Conservation (phyloP, 441 rosid species). For the Gossypium gossypioides region DNA sequence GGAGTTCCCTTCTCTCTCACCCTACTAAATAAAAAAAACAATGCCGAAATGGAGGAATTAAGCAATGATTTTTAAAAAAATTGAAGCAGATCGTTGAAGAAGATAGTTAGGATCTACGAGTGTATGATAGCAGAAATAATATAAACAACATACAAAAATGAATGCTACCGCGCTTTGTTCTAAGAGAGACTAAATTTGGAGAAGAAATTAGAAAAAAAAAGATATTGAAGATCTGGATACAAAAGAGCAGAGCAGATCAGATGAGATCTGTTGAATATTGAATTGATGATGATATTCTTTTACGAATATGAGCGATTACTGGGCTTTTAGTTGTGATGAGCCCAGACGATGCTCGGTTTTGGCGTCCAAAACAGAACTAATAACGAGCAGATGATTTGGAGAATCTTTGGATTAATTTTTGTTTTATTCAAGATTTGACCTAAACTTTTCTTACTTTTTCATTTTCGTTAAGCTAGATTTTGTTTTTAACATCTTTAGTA, state of each 20-base stretch:
- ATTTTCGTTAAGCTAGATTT: background rate
- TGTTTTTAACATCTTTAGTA: too few species aligned
- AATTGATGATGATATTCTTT: background rate
- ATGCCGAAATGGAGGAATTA: background rate
- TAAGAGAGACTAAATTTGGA: background rate
- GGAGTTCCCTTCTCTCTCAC: background rate
- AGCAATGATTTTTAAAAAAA: background rate
- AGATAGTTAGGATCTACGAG: conserved; percentile 1
- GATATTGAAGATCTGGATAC: conserved; percentile 22
- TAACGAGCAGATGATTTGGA: background rate
- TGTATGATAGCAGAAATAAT: background rate
- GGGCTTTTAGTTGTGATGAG: conserved; percentile 10
- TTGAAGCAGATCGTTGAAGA: conserved; percentile 10
- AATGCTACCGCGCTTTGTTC: conserved; percentile 1
- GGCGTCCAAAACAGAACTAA: background rate
- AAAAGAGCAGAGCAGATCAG: background rate
- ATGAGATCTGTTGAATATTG: background rate
- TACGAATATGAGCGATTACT: background rate
- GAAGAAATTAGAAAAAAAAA: background rate
- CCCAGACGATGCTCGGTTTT: conserved; percentile 12
- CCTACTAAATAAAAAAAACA: background rate
- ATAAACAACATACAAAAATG: background rate
- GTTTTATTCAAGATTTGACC: background rate
- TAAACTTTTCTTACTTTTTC: background rate
- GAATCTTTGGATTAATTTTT: background rate